Percentiles rank a stretch among this genome's conserved stretches.
Evolutionary conservation across 257 asterid genomes (phyloP).

Genomic region (Fraxinus quadrangulata): DNA sequence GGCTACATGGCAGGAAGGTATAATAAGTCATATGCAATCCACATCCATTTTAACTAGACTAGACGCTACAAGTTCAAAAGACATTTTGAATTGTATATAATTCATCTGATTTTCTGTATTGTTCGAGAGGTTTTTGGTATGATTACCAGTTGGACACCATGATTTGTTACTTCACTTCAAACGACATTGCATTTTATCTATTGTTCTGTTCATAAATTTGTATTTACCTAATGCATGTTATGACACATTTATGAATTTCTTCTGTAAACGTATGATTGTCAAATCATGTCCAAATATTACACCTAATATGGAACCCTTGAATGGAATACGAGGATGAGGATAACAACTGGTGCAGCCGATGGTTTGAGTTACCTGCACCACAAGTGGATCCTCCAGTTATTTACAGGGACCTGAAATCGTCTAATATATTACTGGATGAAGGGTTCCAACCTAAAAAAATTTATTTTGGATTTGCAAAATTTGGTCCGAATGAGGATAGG

Average conservation of each 20-base stretch:
- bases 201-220: not conserved
- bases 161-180: not conserved
- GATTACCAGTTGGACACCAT: not conserved
- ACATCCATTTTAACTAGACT: not conserved
- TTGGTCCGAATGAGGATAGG: slow-evolving; percentile 42
- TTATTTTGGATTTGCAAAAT: slow-evolving; percentile 59
- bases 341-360: slow-evolving; percentile 48
- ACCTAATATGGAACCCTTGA: slow-evolving; percentile 40
- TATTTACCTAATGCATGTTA: not conserved
- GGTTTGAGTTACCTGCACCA: slow-evolving; percentile 51
- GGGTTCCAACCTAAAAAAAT: slow-evolving; percentile 50
- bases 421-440: slow-evolving; percentile 50
- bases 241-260: not conserved
- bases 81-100: not conserved
- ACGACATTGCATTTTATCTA: not conserved
- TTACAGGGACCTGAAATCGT: slow-evolving; percentile 50
- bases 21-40: not conserved
- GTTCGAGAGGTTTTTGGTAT: not conserved
- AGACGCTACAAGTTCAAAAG: not conserved
- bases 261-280: not conserved
- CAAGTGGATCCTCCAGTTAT: slow-evolving; percentile 52
- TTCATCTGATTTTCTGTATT: not conserved
- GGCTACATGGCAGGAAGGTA: not conserved
- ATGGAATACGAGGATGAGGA: slow-evolving; percentile 50
- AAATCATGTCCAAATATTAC: slow-evolving; percentile 31